Evolutionary conservation across 768 basidiomycete genomes (phyloP), one percentile per base, ranked within the genome.

Genomic region (Infundibulicybe gibba): DNA sequence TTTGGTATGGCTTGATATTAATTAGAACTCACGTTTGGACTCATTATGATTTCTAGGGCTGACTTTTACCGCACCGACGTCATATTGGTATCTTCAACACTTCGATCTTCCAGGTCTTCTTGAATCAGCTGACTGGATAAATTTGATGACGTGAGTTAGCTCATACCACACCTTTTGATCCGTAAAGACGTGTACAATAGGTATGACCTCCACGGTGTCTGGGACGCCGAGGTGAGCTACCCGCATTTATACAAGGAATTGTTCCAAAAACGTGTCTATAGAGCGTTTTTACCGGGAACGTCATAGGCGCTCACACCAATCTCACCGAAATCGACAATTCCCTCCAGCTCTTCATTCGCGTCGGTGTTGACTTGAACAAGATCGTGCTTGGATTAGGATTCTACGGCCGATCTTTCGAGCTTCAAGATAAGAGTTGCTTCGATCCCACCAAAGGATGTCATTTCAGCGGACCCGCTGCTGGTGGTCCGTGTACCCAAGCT

Each of bases 81-180:
- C 52, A 2, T 62, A 45, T 42, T 64, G 63, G 63, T 64, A 64
- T 48, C 47, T 64, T 5, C 63, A 64, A 44, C 52, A 64, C 33
- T 64, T 62, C 17, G 63, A 64, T 42, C 50, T 63, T 33, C 53
- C 52, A 3, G 53, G 41, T 2, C 33, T 63, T 21, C 15, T 56
- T 13, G 40, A 57, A 20, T 43, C 32, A 2, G 53, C 54, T n/a
- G 61, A 62, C 30, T 62, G 61, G 61, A 35, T 45, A 32, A 54
- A 50, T 16, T 42, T 51, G 32, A 38, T 38, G 35, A 19, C 25
- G 35, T 38, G 35, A 14, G 35, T 38, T 43, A 8, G 8, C 8
- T 50, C 42, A 45, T 12, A 12, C 42, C 21, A 5, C 15, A 12
- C 6, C 40, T 31, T 11, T 30, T 30, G 17, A 6, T 9, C 17